phyloP scores from a whole-genome alignment of 2,329 filamentous ascomycete species.

The Cladophialophora bantiana region DNA sequence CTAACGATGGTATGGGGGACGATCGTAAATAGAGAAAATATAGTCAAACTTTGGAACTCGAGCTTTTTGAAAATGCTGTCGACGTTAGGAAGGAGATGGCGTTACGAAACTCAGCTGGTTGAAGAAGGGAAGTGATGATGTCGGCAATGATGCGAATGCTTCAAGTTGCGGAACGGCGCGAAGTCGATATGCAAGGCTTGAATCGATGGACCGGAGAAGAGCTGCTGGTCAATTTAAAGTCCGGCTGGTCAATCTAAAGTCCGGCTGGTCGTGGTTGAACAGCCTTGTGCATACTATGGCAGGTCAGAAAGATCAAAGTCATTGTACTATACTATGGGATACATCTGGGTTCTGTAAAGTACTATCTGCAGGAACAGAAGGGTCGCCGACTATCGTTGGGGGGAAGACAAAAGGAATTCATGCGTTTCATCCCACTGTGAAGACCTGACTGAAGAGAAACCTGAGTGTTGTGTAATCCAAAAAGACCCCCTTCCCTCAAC shows the following conservation, averaged over 20 bases:
- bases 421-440: neutral
- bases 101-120: neutral
- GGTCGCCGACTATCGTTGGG: neutral
- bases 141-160: neutral
- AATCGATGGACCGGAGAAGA: neutral
- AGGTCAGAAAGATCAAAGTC: conserved; percentile 4
- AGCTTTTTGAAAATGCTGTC: neutral
- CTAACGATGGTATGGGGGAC: neutral
- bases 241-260: neutral
- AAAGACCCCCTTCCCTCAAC: neutral
- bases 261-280: neutral
- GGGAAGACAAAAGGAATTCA: neutral
- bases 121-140: neutral
- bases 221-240: neutral
- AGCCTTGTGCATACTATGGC: neutral
- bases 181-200: neutral
- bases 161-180: neutral
- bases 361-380: conserved; percentile 6
- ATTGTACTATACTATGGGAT: conserved; percentile 6
- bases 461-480: conserved; percentile 11
- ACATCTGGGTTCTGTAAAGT: conserved; percentile 5
- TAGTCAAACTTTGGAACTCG: neutral
- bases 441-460: neutral
- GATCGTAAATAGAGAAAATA: neutral
- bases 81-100: neutral